A percentile compares a stretch with the other conserved stretches of the same genome.
phyloP scores from a whole-genome alignment of 1,284 basidiomycete genomes.

The Trichosporon inkin region DNA sequence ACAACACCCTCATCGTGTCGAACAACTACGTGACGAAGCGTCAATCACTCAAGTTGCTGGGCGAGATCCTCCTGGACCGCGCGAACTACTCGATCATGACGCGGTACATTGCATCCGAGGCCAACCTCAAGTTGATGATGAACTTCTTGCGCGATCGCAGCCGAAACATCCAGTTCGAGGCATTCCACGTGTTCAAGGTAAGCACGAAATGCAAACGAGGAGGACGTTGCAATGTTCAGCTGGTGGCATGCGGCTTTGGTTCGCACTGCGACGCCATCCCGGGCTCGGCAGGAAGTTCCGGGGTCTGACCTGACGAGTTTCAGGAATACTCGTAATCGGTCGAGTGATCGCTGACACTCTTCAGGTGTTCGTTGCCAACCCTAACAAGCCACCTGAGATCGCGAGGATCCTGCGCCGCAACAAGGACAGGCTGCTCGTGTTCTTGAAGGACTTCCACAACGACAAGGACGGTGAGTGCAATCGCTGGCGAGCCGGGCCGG shows the following conservation, averaged over 20 bases:
- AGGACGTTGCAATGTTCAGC: too few relatives aligned
- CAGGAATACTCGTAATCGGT: too few relatives aligned
- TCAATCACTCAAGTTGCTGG: slow-evolving; percentile 94
- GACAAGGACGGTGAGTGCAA: slow-evolving; percentile 79
- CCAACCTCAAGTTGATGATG: slow-evolving; percentile 99
- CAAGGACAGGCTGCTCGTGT: slow-evolving; percentile 85
- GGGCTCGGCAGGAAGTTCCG: too few relatives aligned
- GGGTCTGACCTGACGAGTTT: too few relatives aligned
- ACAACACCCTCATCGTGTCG: slow-evolving; percentile 85
- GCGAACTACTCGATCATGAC: slow-evolving; percentile 99
- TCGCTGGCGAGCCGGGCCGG: not conserved
- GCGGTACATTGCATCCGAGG: slow-evolving; percentile 81
- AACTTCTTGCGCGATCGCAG: slow-evolving; percentile 94
- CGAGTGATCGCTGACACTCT: not conserved
- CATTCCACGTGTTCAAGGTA: slow-evolving; percentile 99
- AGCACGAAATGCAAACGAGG: slow-evolving; percentile 22
- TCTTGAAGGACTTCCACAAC: slow-evolving; percentile 92
- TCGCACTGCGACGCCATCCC: too few relatives aligned
- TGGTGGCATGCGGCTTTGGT: too few relatives aligned
- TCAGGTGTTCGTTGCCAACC: slow-evolving; percentile 96
- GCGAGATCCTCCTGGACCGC: slow-evolving; percentile 94
- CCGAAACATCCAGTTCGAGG: slow-evolving; percentile 99
- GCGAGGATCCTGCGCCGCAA: slow-evolving; percentile 86
- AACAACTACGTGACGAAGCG: slow-evolving; percentile 99
- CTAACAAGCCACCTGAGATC: slow-evolving; percentile 95